Percentiles rank a stretch among this genome's conserved stretches.
These are phyloP conservation scores for Ganoderma multipileum DNA, from an alignment of 1,284 basidiomycete genomes.

Conservation along the genomic window DNA sequence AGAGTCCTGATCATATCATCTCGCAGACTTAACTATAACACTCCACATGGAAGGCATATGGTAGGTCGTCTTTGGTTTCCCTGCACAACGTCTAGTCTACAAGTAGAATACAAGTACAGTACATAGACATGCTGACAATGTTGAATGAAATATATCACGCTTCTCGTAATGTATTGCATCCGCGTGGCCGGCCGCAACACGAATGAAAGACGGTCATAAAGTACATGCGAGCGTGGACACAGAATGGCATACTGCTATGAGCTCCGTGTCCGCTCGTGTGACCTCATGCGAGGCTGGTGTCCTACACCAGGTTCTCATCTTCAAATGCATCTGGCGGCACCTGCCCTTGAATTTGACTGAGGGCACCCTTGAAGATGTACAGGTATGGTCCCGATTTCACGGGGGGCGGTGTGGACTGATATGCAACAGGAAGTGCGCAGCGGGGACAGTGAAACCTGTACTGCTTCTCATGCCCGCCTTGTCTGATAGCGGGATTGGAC, in stretches of 20 bases:
- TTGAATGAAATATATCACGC: background rate
- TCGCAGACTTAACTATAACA: background rate
- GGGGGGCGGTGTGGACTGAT: conserved; percentile 76
- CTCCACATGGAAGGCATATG: background rate
- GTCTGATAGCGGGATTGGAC: conserved; percentile 44
- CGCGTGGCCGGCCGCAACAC: too few species aligned
- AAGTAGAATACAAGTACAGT: background rate
- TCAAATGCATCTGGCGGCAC: conserved; percentile 79
- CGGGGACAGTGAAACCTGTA: conserved; percentile 78
- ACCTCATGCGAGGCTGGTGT: conserved; percentile 19
- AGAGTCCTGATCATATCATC: conserved; percentile 8
- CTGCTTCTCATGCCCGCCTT: conserved; percentile 75
- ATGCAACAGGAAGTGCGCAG: conserved; percentile 75
- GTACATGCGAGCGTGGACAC: background rate
- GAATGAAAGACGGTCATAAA: background rate
- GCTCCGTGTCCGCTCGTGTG: background rate
- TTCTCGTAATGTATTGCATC: background rate
- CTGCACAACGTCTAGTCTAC: background rate
- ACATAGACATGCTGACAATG: background rate
- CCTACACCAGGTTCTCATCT: conserved; percentile 47
- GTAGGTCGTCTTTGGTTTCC: background rate
- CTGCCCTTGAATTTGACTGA: conserved; percentile 82
- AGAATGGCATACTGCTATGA: background rate
- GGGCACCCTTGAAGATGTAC: conserved; percentile 75
- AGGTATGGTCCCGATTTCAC: conserved; percentile 74